Evolutionary conservation across 495 filamentous ascomycete genomes (phyloP).

Genomic region (Penicillium waksmanii): DNA sequence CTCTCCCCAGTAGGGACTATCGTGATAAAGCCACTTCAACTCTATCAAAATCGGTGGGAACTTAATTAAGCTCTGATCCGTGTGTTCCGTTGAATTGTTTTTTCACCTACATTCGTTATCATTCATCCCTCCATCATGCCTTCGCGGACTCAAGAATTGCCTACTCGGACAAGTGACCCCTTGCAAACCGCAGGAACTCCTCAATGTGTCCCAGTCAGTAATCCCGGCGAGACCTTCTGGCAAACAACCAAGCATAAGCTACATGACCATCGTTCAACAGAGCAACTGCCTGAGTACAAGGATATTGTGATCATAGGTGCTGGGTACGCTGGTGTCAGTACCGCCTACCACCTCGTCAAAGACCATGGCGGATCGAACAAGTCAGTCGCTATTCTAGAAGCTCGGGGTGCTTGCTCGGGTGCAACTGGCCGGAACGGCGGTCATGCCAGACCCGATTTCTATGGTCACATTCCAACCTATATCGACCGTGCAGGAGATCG

Average conservation of each 20-base stretch:
- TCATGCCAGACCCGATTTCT: conserved; percentile 37
- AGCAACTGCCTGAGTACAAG: conserved; percentile 49
- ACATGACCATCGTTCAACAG: conserved; percentile 52
- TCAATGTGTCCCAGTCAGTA: conserved; percentile 45
- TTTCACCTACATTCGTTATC: not conserved
- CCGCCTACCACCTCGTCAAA: conserved; percentile 62
- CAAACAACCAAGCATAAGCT: conserved; percentile 57
- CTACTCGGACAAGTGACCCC: not conserved
- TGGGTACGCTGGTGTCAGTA: conserved; percentile 67
- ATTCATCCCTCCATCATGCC: conserved; percentile 6
- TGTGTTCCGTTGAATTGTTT: not conserved
- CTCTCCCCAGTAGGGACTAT: not conserved
- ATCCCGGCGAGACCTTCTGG: conserved; percentile 70
- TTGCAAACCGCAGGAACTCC: conserved; percentile 12
- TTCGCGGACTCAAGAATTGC: not conserved
- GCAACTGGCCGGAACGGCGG: conserved; percentile 47
- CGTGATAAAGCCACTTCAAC: conserved; percentile 4
- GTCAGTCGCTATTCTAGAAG: conserved; percentile 41
- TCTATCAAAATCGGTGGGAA: not conserved
- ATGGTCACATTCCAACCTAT: conserved; percentile 37
- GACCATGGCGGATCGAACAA: conserved; percentile 12
- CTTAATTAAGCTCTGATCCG: not conserved
- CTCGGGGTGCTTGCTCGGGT: conserved; percentile 42
- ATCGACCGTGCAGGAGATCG: conserved; percentile 27
- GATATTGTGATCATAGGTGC: conserved; percentile 73